A percentile compares a stretch with the other conserved stretches of the same genome.
Evolutionary conservation across 2,329 filamentous ascomycete genomes (phyloP).

Genomic region (Didymella pinodella): DNA sequence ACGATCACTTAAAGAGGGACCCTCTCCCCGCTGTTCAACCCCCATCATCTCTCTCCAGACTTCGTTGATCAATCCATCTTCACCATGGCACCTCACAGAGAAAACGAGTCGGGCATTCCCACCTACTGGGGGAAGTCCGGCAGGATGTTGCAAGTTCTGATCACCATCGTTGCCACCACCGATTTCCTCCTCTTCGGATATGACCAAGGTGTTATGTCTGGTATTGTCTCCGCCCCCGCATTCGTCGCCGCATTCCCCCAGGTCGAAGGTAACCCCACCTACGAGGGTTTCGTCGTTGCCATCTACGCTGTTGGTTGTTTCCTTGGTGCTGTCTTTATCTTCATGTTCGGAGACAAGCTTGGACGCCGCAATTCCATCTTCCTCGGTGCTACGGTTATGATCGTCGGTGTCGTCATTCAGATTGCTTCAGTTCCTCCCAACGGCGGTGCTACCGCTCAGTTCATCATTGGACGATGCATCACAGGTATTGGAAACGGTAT

Average conservation of each 20-base stretch:
- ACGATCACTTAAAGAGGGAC: slow-evolving; percentile 38
- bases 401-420: slow-evolving; percentile 53
- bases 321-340: slow-evolving; percentile 51
- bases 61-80: slow-evolving; percentile 24
- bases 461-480: slow-evolving; percentile 61
- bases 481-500: slow-evolving; percentile 64
- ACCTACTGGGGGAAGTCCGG: slow-evolving; percentile 44
- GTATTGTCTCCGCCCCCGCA: slow-evolving; percentile 51
- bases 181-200: slow-evolving; percentile 61
- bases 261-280: slow-evolving; percentile 46
- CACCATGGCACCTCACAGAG: slow-evolving; percentile 38
- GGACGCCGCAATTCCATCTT: slow-evolving; percentile 56
- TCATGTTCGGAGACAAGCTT: slow-evolving; percentile 51
- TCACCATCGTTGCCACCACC: slow-evolving; percentile 56
- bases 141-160: slow-evolving; percentile 40
- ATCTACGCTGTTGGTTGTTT: slow-evolving; percentile 62
- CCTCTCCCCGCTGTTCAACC: slow-evolving; percentile 31
- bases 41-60: slow-evolving; percentile 35
- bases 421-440: slow-evolving; percentile 40
- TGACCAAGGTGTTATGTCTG: slow-evolving; percentile 55
- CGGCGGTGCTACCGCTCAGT: slow-evolving; percentile 54
- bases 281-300: slow-evolving; percentile 58
- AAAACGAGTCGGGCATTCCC: slow-evolving; percentile 36
- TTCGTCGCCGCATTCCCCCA: slow-evolving; percentile 50
- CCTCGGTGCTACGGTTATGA: slow-evolving; percentile 52